phyloP scores from a whole-genome alignment of 306 rosid species.

The Macrotyloma uniflorum region DNA sequence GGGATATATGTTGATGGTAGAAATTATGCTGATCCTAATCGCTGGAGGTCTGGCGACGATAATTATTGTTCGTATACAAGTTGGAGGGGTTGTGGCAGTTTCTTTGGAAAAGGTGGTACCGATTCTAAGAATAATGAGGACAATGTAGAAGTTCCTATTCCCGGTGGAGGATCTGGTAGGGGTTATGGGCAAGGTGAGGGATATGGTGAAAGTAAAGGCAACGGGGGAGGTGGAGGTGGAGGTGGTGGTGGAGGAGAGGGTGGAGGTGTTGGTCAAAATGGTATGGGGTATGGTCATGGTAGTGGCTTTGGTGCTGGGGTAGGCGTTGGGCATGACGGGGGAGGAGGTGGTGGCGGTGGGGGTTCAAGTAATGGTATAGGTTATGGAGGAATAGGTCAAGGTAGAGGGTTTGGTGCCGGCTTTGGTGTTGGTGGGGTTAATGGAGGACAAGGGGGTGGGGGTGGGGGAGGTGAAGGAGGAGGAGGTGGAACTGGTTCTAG shows the following conservation, averaged over 20 bases:
- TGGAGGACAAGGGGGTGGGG: constrained; percentile 21
- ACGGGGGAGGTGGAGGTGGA: background rate
- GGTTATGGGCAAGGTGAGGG: constrained; percentile 36
- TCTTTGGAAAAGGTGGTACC: constrained; percentile 37
- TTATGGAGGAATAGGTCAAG: constrained; percentile 20
- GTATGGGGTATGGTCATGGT: constrained; percentile 41
- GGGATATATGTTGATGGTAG: constrained; percentile 38
- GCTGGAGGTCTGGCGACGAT: constrained; percentile 34
- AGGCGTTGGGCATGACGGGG: background rate
- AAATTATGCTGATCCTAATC: constrained; percentile 40
- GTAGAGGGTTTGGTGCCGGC: constrained; percentile 31
- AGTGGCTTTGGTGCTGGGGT: constrained; percentile 28
- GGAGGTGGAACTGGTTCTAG: background rate
- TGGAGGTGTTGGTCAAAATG: background rate
- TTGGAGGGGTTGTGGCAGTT: constrained; percentile 63
- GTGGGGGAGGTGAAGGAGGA: background rate
- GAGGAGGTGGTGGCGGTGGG: background rate
- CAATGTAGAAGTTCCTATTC: constrained; percentile 12
- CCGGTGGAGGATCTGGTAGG: background rate
- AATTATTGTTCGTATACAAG: constrained; percentile 40
- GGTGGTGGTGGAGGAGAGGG: constrained; percentile 22
- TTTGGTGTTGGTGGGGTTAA: constrained; percentile 5
- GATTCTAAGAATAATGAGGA: constrained; percentile 1
- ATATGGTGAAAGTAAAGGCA: background rate
- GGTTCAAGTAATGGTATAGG: background rate